phyloP scores from a whole-genome alignment of 2,329 filamentous ascomycete species.

The Raffaelea albimanens region DNA sequence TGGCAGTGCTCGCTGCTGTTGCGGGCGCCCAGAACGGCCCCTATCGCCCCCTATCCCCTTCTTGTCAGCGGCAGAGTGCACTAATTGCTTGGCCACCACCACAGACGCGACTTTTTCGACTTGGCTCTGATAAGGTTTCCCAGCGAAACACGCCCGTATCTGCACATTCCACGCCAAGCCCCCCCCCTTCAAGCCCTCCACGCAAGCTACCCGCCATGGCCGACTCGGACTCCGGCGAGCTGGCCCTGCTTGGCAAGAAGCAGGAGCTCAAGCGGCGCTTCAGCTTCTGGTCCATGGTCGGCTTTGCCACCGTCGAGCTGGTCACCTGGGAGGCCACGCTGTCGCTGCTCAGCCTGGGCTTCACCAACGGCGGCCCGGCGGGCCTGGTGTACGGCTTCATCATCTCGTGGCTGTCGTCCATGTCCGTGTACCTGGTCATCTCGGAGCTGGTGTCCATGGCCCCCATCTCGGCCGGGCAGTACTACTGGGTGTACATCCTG shows the following conservation, averaged over 20 bases:
- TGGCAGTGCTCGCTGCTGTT: too few species aligned
- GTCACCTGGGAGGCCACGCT: slow-evolving; percentile 37
- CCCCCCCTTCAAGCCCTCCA: not conserved
- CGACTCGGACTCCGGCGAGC: not conserved
- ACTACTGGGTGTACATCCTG: slow-evolving; percentile 48
- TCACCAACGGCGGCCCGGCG: slow-evolving; percentile 39
- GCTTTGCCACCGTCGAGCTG: slow-evolving; percentile 38
- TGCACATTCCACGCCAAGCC: not conserved
- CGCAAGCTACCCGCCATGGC: not conserved
- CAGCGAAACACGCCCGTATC: not conserved
- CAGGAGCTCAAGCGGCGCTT: slow-evolving; percentile 30
- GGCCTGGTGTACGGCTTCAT: slow-evolving; percentile 43
- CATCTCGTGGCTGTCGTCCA: slow-evolving; percentile 32
- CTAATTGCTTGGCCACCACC: not conserved
- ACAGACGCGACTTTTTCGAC: not conserved
- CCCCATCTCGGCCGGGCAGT: slow-evolving; percentile 44
- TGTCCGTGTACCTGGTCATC: slow-evolving; percentile 28
- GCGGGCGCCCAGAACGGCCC: not conserved
- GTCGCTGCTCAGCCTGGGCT: slow-evolving; percentile 24
- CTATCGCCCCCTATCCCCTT: not conserved
- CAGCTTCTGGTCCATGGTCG: slow-evolving; percentile 35
- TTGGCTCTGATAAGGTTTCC: not conserved
- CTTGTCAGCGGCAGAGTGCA: not conserved
- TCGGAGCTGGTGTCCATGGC: slow-evolving; percentile 34
- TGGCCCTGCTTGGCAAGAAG: not conserved